Evolutionary conservation across 306 rosid species (phyloP), one percentile per base, ranked within the genome.

Genomic region (Dryas octopetala): DNA sequence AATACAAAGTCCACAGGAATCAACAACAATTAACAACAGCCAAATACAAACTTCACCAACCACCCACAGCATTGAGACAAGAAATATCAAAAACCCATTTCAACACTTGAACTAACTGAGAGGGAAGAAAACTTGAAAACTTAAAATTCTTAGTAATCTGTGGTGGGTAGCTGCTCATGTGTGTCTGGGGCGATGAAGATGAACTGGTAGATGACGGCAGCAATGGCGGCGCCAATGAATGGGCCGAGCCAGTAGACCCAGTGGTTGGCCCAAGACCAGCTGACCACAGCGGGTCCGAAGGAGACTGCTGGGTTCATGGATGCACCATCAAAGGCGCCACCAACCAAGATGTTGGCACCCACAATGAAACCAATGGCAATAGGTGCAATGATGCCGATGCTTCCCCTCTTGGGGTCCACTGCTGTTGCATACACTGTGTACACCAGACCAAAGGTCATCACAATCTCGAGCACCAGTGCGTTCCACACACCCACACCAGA

Each of bases 241-340:
- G 96, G 95, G 32, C 97, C 97, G 1, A 67, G 68, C 97, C 95
- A 91, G 76, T 91, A 86, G 74, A 91, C 95, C 97, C 97, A 91
- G 60, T 91, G 97, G 82, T 80, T 79, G 14, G 51, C 70, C 95
- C 97, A 91, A 0, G 90, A 73, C 90, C 97, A 85, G 75, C 93
- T 86, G 67, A 89, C 93, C 13, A 91, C 95, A n/a, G 95, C 95
- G 0, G 97, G 95, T 9, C 97, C 95, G 61, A 91, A 91, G 32
- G 97, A 89, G 5, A 89, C 97, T 13, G 97, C 91, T 5, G 95
- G 95, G 91, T 91, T 89, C 97, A 89, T 89, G 65, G 97, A 91
- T 13, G 90, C 97, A 43, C 97, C 97, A 8, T 88, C 92, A 46
- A 91, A 91, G 52, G 97, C 95, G 74, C 97, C 95, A 43, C 93